Evolutionary conservation across 768 basidiomycete species (phyloP).

Genomic region (Pleurotus giganteus): DNA sequence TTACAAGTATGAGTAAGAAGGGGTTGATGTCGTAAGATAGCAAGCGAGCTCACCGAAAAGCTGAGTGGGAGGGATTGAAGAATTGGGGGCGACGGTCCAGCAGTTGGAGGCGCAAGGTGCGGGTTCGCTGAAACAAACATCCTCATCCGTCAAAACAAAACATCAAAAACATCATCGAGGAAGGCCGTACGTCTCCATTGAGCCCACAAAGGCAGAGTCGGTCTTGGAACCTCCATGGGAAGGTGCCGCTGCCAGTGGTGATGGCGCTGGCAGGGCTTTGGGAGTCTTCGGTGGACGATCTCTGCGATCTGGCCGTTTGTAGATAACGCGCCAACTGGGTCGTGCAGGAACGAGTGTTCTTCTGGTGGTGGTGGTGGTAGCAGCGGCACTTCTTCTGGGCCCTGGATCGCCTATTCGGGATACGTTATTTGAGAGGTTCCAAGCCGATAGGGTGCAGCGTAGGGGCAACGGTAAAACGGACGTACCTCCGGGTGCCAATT

Average conservation of each 20-base stretch:
- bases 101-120: slow-evolving; percentile 38
- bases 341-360: slow-evolving; percentile 48
- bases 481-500: slow-evolving; percentile 69
- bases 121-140: slow-evolving; percentile 54
- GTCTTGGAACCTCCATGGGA: slow-evolving; percentile 45
- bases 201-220: too few species aligned
- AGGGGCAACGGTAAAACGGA: too few species aligned
- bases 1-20: too few species aligned
- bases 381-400: slow-evolving; percentile 27
- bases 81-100: slow-evolving; percentile 30
- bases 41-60: slow-evolving; percentile 75
- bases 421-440: neutral
- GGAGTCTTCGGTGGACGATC: slow-evolving; percentile 41
- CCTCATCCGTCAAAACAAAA: neutral
- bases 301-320: slow-evolving; percentile 59
- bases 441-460: slow-evolving; percentile 13
- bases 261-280: slow-evolving; percentile 36
- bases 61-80: slow-evolving; percentile 52
- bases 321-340: slow-evolving; percentile 74
- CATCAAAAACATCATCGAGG: neutral
- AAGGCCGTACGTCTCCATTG: slow-evolving; percentile 69
- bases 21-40: too few species aligned
- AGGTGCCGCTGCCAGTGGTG: slow-evolving; percentile 42
- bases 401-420: slow-evolving; percentile 21
- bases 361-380: slow-evolving; percentile 45